These are phyloP conservation scores for Colletotrichum zoysiae DNA, from an alignment of 2,329 filamentous ascomycete genomes.

Conservation along the genomic window DNA sequence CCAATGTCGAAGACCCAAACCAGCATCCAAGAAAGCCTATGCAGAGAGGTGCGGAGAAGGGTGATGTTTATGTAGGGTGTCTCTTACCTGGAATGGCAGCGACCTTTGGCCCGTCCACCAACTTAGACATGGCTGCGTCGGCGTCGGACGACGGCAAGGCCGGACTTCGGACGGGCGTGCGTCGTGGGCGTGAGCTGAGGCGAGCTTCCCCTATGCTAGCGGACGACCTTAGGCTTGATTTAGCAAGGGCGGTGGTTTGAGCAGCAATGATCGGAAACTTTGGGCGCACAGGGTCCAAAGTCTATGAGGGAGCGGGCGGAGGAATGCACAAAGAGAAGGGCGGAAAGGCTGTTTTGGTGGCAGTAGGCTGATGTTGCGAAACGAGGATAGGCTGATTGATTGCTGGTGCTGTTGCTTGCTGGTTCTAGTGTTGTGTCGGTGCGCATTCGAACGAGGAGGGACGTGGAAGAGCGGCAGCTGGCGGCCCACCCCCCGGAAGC, in stretches of 20 bases:
- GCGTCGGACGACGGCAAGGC: constrained; percentile 35
- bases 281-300: constrained; percentile 36
- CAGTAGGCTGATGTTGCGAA: constrained; percentile 30
- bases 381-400: constrained; percentile 28
- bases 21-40: neutral
- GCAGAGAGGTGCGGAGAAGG: constrained; percentile 11
- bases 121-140: constrained; percentile 39
- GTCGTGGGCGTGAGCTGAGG: constrained; percentile 27
- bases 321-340: constrained; percentile 31
- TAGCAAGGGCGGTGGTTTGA: constrained; percentile 33
- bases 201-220: constrained; percentile 21
- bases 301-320: constrained; percentile 26
- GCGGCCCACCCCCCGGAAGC: constrained; percentile 26
- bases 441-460: constrained; percentile 9
- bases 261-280: constrained; percentile 31
- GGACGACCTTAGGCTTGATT: constrained; percentile 29
- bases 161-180: constrained; percentile 37
- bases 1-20: neutral
- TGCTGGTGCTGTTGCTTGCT: constrained; percentile 9
- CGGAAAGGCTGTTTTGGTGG: constrained; percentile 26
- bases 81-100: constrained; percentile 39
- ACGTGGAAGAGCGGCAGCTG: constrained; percentile 21
- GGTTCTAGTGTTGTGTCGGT: constrained; percentile 5
- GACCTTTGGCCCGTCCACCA: constrained; percentile 39
- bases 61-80: constrained; percentile 23